Base-by-base conservation (phyloP, 768 basidiomycete genomes). In the Leucogyrophana mollusca region DNA sequence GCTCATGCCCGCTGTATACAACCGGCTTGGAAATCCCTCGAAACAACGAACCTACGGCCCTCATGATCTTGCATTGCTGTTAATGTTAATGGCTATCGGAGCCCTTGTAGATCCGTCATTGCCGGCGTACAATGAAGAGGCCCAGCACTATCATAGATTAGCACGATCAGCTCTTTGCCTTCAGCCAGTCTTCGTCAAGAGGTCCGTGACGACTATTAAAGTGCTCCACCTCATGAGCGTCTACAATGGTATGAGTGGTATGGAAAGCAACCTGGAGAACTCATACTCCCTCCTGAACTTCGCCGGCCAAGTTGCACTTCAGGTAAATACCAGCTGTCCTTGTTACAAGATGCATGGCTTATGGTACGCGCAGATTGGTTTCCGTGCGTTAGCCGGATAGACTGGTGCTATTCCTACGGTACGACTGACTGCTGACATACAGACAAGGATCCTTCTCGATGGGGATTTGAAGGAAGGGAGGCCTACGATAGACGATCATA, bases 201-300 rank as follows among this genome's bases (percentile, higher is more conserved):
- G 71, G 36, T 78, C 77, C 9, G 52, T 78, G 24, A 69, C 72
- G 22, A 77, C 77, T 11, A 59, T 77, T 50, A 76, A 78, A 60
- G 69, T 69, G 38, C 50, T 79, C 23, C 73, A 78, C 59, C 64
- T 79, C 23, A 78, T 78, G 73, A 77, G 76, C 47, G 66, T 78
- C 27, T 78, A 77, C 61, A 74, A 76, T 49, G 76, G 76, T 36
- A 69, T 79, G 68, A 76, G 76, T 52, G 76, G 76, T 22, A 70
- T 76, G 51, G 76, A 79, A 51, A 65, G 64, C 40, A 79, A 78
- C 53, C 53, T 77, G 13, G 77, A 76, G 48, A 63, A 70, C 24
- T 75, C 72, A 0, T 78, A 72, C 51, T 59, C 67, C 22, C 57
- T 79, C 27, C 66, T 79, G 23, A 72, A 73, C 49, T 61, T 80